Base-by-base conservation (phyloP, 192 early-diverging fungal genomes). In the Coemansia sp. region DNA sequence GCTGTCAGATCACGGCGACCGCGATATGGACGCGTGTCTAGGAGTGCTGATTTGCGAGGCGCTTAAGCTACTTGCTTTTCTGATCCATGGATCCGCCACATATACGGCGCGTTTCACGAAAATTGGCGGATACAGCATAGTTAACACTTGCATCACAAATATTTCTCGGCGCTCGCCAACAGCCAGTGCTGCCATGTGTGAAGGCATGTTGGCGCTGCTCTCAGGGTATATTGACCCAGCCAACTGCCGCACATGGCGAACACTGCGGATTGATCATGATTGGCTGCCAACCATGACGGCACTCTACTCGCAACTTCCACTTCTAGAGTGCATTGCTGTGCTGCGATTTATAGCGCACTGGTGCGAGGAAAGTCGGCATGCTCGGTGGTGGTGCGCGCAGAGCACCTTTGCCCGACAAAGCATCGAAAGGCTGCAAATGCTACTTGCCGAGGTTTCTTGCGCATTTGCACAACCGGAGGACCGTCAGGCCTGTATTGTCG, bases 361-460 rank as follows among this genome's bases (percentile, higher is more conserved):
- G 75, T 64, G 75, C 45, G 65, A 71, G 49, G 65, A 38, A 7
- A 60, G 50, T 29, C 41, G 37, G 29, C 60, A 52, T 14, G 69
- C 62, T 39, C 58, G 69, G 21, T 76, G 65, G 69, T 60, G 59
- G 41, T 67, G 65, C 60, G 70, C 75, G 32, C 75, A 76, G 29
- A 67, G 75, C 45, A 56, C 69, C 3, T 56, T 76, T n/a, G 69
- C 47, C 12, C 25, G 75, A 2, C 65, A 71, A 38, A 45, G 45
- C 49, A 63, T 76, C 23, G 75, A 76, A 58, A 62, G 65, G 2
- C 64, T 76, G 12, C 69, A 76, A 25, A 14, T 17, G 15, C 64
- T 75, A 14, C 41, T 70, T 10, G 5, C 37, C n/a, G 67, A 75
- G n/a, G 14, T 54, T 0, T 35, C 63, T 4, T 11, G 37, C 5